Base-by-base conservation (phyloP, 345 rosid species). In the Citrus trifoliata region DNA sequence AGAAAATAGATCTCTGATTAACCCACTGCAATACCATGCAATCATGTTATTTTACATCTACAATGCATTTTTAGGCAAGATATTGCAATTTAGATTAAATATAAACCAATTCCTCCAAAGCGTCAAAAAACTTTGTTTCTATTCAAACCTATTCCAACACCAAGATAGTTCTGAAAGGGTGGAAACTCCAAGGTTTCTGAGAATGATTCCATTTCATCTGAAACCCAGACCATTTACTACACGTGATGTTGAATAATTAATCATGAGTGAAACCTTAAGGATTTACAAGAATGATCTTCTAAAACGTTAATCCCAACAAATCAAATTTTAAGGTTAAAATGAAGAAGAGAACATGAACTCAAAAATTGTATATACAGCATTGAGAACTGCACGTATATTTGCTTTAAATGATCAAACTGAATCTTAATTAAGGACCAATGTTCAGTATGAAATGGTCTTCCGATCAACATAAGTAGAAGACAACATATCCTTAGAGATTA, bases 1-100 rank as follows among this genome's bases (percentile, higher is more conserved):
- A 13, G 32, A 46, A 75, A 51, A 64, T 64, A 75, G 32, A 59
- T 58, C 53, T 22, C 76, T 24, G n/a, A 48, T 22, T 28, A 64
- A 75, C 60, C 42, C 21, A 63, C 30, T 63, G 76, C 77, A 16
- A 64, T 62, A 74, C 10, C 59, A 32, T 51, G 38, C 18, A 74
- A 25, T 60, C 38, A 60, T 61, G 28, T 74, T 74, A 60, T 67
- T 16, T 30, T 7, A 56, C 48, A 73, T 4, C 27, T 37, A 66
- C 66, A 40, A 59, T 14, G 24, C 76, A 58, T 32, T 76, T 5
- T 46, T 10, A 7, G 14, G 18, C 67, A 33, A 22, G 72, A 53
- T 58, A 42, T 19, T 40, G 59, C 68, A 25, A 61, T 16, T 19
- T 33, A 67, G 30, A 42, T 4, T 13, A 21, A 24, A 42, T 30